Evolutionary conservation across 169 alveolate genomes (phyloP).

Genomic region (Miamiensis avidus): DNA sequence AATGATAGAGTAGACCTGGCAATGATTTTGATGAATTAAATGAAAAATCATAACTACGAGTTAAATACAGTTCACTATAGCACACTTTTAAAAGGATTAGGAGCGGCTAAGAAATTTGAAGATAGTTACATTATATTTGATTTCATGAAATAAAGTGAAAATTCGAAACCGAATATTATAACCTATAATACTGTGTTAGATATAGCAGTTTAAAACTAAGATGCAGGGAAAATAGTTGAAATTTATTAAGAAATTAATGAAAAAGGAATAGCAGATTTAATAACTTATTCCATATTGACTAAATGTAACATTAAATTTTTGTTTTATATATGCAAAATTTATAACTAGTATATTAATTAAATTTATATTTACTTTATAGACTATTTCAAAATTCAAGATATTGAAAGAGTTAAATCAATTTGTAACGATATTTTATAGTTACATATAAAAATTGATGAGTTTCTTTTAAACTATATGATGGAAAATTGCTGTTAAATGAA

Average conservation of each 20-base stretch:
- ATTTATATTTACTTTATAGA: no score
- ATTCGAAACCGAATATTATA: not conserved
- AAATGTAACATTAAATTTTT: not conserved
- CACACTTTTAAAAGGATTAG: not conserved
- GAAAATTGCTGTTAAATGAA: no score
- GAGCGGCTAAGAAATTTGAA: not conserved
- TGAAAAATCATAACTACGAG: not conserved
- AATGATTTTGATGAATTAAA: no score
- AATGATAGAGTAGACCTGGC: not conserved
- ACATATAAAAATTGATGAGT: not conserved
- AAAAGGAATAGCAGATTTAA: not conserved
- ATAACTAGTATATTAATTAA: not conserved
- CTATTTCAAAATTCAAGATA: no score
- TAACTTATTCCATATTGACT: not conserved
- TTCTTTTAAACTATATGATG: not conserved
- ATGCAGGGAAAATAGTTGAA: not conserved
- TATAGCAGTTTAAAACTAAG: not conserved
- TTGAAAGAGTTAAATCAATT: not conserved
- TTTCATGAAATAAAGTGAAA: not conserved
- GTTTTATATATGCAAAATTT: not conserved
- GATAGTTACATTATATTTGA: not conserved
- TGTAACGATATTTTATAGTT: not conserved
- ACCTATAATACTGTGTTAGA: not conserved
- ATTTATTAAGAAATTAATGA: not conserved
- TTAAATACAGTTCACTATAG: not conserved